Evolutionary conservation across 2,329 filamentous ascomycete species (phyloP), one percentile per base, ranked within the genome.

Genomic region (Pseudogymnoascus sp.): DNA sequence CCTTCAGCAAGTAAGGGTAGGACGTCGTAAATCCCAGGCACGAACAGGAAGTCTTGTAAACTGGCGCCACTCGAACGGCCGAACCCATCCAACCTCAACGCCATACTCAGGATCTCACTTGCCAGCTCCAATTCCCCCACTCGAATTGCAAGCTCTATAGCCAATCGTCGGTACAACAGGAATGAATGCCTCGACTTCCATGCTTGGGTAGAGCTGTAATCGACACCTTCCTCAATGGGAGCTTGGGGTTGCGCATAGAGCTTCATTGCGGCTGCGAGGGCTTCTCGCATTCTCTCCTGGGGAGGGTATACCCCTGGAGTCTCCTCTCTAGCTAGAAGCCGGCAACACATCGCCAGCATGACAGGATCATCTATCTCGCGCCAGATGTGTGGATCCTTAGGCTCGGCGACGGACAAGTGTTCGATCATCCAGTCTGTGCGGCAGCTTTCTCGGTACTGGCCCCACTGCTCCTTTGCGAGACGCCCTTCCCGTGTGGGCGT

Each of bases 1-100:
- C 58, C 30, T 23, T 62, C 22, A 3, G 63, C 61, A 33, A 67
- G 35, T 7, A 67, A 28, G 6, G 64, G 64, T 49, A 67, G 55
- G 38, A 66, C 64, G 41, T 66, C 61, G 58, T 62, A 66, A 39
- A 67, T 64, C 19, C 62, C 64, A 16, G 64, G 64, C 41, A 67
- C 8, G 16, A 61, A 25, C 16, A 66, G 59, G 49, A 62, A 66
- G 11, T 59, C 23, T 9, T 61, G 38, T 39, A 66, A 59, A 11
- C 38, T 45, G n/a, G 41, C 49, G 3, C 60, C 65, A 36, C 45
- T 23, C 19, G n/a, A 41, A 45, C 41, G 22, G 11, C 41, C 41
- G 30, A 66, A 64, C 7, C 65, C 63, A 55, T 66, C 65, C 8
- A 60, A 3, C 6, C 60, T 61, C 42, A 65, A 33, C 4, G n/a